Evolutionary conservation across 192 early-diverging fungal genomes (phyloP).

Genomic region (Coemansia sp.): DNA sequence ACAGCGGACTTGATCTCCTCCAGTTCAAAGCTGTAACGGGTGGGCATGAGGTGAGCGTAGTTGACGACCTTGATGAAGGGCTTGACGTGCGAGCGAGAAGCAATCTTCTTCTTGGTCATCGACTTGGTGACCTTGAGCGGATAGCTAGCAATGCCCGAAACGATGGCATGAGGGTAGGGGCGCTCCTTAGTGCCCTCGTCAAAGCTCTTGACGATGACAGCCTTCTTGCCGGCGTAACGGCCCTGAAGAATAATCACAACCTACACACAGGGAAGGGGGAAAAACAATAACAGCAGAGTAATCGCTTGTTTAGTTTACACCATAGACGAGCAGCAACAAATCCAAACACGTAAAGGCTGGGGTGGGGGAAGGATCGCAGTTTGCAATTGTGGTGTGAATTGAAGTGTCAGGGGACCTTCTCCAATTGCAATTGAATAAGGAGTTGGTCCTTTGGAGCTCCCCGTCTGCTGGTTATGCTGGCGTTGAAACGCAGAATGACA

Average conservation of each 20-base stretch:
- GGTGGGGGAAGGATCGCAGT: too few relatives aligned
- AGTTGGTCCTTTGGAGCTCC: too few relatives aligned
- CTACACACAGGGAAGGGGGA: constrained; percentile 44
- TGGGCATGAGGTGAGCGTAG: constrained; percentile 99
- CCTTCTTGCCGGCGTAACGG: constrained; percentile 99
- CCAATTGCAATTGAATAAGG: too few relatives aligned
- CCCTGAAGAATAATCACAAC: constrained; percentile 98
- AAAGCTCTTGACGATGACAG: constrained; percentile 92
- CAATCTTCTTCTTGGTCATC: constrained; percentile 95
- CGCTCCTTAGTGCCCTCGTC: constrained; percentile 98
- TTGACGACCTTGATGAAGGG: constrained; percentile 98
- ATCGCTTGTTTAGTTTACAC: background rate
- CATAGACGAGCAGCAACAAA: too few relatives aligned
- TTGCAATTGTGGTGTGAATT: too few relatives aligned
- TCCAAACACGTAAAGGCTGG: too few relatives aligned
- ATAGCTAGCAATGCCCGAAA: constrained; percentile 96
- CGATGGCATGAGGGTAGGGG: constrained; percentile 96
- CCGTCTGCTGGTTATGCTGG: too few relatives aligned
- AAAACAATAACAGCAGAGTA: background rate
- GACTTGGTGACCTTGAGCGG: constrained; percentile 95
- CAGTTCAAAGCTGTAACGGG: constrained; percentile 96
- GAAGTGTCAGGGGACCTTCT: too few relatives aligned
- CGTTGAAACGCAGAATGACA: too few relatives aligned
- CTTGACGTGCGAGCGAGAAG: constrained; percentile 97
- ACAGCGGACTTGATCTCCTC: constrained; percentile 88